Evolutionary conservation across 768 basidiomycete genomes (phyloP).

Genomic region (Agaricus sinodeliciosus): DNA sequence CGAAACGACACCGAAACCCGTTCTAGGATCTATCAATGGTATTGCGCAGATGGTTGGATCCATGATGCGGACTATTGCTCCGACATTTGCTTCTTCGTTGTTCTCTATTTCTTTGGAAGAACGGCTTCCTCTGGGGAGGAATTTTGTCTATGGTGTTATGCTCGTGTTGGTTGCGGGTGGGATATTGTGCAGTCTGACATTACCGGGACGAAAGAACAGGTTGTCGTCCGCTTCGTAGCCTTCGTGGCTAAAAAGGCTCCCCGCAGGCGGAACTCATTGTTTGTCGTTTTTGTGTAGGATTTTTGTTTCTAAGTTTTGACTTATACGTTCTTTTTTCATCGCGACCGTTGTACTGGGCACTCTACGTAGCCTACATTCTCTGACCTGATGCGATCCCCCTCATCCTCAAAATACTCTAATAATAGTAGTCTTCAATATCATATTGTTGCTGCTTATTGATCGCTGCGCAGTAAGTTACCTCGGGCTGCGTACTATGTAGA

Average conservation of each 20-base stretch:
- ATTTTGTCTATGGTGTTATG: constrained; percentile 33
- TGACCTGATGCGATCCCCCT: too few species aligned
- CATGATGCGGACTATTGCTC: constrained; percentile 43
- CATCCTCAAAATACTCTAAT: too few species aligned
- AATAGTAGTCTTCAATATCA: too few species aligned
- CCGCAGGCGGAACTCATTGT: too few species aligned
- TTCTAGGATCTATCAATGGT: constrained; percentile 49
- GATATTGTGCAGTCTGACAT: constrained; percentile 11
- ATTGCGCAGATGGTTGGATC: constrained; percentile 48
- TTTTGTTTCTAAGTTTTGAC: too few species aligned
- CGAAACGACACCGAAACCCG: constrained; percentile 29
- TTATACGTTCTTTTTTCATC: too few species aligned
- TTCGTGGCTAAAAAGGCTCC: background rate
- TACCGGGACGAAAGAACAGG: background rate
- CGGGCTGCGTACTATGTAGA: too few species aligned
- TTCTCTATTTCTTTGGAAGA: constrained; percentile 45
- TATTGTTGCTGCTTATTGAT: too few species aligned
- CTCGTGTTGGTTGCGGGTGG: constrained; percentile 21
- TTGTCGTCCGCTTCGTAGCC: background rate
- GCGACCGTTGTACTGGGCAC: too few species aligned
- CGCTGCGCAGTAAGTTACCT: too few species aligned
- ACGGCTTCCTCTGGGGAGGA: constrained; percentile 35
- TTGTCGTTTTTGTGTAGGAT: too few species aligned
- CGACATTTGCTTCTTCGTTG: constrained; percentile 48
- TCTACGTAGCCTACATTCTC: too few species aligned